These are phyloP conservation scores for Candida sanyaensis DNA, from an alignment of 1,139 yeast genomes.

Conservation along the genomic window DNA sequence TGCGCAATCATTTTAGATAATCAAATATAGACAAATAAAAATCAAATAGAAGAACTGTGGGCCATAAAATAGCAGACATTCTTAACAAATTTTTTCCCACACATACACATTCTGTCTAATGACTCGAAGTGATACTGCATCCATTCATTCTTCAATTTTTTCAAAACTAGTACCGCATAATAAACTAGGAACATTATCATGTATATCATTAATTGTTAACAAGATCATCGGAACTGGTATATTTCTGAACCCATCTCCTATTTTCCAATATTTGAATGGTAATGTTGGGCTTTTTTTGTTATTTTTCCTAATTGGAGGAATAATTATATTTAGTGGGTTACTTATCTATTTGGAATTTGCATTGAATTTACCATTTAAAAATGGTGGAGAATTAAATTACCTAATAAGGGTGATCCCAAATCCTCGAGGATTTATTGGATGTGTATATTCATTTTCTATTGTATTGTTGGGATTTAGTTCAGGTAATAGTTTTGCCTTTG, in stretches of 20 bases:
- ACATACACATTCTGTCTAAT: not conserved
- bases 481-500: conserved; percentile 54
- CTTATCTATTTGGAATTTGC: conserved; percentile 50
- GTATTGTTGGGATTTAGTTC: conserved; percentile 51
- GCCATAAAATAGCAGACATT: not conserved
- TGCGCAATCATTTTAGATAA: no score
- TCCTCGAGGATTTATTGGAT: conserved; percentile 41
- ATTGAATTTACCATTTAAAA: conserved; percentile 44
- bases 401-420: conserved; percentile 40
- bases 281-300: conserved; percentile 40
- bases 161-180: conserved; percentile 7
- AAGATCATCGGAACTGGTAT: conserved; percentile 57
- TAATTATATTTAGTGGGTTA: conserved; percentile 48
- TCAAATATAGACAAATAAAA: not conserved
- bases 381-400: conserved; percentile 55
- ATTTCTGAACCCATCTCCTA: conserved; percentile 50
- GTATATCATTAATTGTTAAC: conserved; percentile 44
- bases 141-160: conserved; percentile 7
- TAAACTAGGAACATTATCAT: conserved; percentile 22
- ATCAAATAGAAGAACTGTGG: not conserved
- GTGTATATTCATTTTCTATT: conserved; percentile 49
- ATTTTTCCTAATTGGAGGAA: conserved; percentile 47
- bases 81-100: no score
- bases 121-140: conserved; percentile 6
- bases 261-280: conserved; percentile 45